phyloP scores from a whole-genome alignment of 768 basidiomycete genomes.

The Krasilnikovozyma curviuscula region DNA sequence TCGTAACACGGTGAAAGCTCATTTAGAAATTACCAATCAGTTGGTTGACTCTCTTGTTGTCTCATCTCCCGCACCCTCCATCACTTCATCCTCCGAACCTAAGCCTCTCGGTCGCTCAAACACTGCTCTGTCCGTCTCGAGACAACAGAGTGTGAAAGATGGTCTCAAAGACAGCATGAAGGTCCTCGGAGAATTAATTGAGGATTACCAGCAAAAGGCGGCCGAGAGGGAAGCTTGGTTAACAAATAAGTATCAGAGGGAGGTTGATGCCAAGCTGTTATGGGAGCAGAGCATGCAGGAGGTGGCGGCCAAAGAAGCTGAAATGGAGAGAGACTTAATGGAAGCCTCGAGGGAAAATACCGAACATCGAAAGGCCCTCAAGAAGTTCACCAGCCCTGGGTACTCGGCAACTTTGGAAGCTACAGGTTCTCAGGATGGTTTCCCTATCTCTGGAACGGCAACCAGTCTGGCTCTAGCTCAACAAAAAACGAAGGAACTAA shows the following conservation, averaged over 20 bases:
- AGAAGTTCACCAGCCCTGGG: conserved; percentile 2
- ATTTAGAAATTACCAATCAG: conserved; percentile 56
- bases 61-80: not conserved
- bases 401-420: conserved; percentile 22
- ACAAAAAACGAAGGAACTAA: not conserved
- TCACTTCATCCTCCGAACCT: conserved; percentile 3
- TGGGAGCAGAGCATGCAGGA: conserved; percentile 84
- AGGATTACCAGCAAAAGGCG: conserved; percentile 49
- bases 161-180: conserved; percentile 32
- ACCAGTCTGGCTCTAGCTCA: too few species aligned
- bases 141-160: conserved; percentile 40
- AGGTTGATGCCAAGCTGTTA: conserved; percentile 45
- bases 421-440: conserved; percentile 12
- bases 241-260: conserved; percentile 37
- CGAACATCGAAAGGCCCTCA: conserved; percentile 27
- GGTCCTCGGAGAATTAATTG: conserved; percentile 40
- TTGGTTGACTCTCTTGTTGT: conserved; percentile 37
- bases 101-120: conserved; percentile 11
- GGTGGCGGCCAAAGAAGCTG: conserved; percentile 70
- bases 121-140: conserved; percentile 16
- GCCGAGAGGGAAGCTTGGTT: conserved; percentile 54
- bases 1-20: conserved; percentile 32
- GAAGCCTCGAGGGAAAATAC: conserved; percentile 33
- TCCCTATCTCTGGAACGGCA: not conserved
- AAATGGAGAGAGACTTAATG: conserved; percentile 58